Evolutionary conservation across 1,139 yeast species (phyloP).

Genomic region (Taphrina flavorubra): DNA sequence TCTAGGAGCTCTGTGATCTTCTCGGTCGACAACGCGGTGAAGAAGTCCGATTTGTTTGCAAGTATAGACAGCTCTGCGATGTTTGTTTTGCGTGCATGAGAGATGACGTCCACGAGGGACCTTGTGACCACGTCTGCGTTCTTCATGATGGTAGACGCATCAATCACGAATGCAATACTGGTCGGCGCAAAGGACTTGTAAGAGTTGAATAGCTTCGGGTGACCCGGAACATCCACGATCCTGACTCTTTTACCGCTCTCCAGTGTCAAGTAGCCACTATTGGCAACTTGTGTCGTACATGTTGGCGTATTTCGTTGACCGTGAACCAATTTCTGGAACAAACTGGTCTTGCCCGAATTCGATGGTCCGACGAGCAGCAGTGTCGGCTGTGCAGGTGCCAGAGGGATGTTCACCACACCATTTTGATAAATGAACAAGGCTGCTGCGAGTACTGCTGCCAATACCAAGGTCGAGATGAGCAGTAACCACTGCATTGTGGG

Average conservation of each 20-base stretch:
- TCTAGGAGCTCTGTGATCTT: constrained; percentile 22
- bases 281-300: constrained; percentile 13
- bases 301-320: constrained; percentile 8
- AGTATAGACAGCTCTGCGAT: constrained; percentile 9
- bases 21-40: constrained; percentile 27
- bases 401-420: constrained; percentile 12
- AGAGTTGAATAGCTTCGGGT: constrained; percentile 28
- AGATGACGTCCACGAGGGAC: constrained; percentile 15
- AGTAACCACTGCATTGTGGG: constrained; percentile 18
- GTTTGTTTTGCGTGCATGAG: constrained; percentile 8
- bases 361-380: constrained; percentile 26
- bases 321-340: constrained; percentile 25
- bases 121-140: constrained; percentile 23
- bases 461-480: constrained; percentile 16
- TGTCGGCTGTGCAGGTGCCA: constrained; percentile 16
- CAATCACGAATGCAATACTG: constrained; percentile 24
- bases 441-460: constrained; percentile 19
- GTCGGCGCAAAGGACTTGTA: constrained; percentile 16
- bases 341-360: constrained; percentile 31
- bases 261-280: constrained; percentile 3
- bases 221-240: constrained; percentile 37
- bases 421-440: constrained; percentile 12
- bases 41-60: constrained; percentile 39
- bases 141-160: constrained; percentile 22
- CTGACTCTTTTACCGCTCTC: neutral